Percentiles rank a stretch among this genome's conserved stretches.
Evolutionary conservation across 441 rosid genomes (phyloP).

Genomic region (Arabidopsis hybrid): DNA sequence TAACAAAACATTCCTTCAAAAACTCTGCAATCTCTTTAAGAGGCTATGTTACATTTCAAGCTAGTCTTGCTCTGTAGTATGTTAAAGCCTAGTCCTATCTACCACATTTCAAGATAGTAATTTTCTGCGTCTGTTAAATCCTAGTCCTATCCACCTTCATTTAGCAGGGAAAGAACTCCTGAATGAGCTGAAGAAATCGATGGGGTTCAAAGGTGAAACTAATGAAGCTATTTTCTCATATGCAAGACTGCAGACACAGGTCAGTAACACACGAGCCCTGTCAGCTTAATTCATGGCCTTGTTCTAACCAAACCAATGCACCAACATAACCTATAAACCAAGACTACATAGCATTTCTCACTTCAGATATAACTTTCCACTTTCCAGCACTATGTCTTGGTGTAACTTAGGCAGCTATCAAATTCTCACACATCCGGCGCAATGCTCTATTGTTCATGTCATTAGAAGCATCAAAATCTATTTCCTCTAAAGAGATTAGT

Average conservation of each 20-base stretch:
- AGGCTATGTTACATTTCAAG: background rate
- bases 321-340: constrained; percentile 9
- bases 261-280: too few relatives aligned
- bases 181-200: background rate
- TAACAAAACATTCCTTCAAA: constrained; percentile 16
- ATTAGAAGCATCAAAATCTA: constrained; percentile 2
- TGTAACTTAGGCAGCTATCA: too few relatives aligned
- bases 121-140: background rate
- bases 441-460: too few relatives aligned
- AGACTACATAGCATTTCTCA: constrained; percentile 13
- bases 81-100: constrained; percentile 10
- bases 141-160: background rate
- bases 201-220: background rate
- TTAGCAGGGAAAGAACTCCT: constrained; percentile 2
- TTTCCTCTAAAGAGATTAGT: background rate
- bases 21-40: background rate
- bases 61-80: constrained; percentile 2
- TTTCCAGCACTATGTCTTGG: background rate
- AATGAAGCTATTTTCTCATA: too few relatives aligned
- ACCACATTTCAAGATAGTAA: constrained; percentile 1
- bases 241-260: background rate
- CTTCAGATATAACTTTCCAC: background rate
- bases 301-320: constrained; percentile 10
- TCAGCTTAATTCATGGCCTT: background rate
- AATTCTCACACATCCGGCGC: too few relatives aligned